Base-by-base conservation (phyloP, 2,329 filamentous ascomycete genomes). In the Parastagonospora avenae region DNA sequence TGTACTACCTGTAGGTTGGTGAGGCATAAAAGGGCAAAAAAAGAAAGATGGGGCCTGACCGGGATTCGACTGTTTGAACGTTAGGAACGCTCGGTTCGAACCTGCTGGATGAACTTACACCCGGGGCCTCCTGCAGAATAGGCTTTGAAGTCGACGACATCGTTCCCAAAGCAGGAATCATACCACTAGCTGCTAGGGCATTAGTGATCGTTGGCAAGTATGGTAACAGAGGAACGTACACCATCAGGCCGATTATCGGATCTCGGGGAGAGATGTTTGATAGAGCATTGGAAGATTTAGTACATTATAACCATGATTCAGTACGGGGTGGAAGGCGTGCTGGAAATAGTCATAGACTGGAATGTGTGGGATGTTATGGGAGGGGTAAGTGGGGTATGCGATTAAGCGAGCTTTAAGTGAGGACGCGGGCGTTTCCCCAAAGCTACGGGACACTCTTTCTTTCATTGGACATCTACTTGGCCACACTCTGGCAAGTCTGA, bases 101-200 rank as follows among this genome's bases (percentile, higher is more conserved):
- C 36, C 58, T 43, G 29, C 24, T 54, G 58, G 47, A 30, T 60
- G 58, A 14, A 48, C 58, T 59, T 60, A 60, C 58, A 66, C 62
- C 59, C 63, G 64, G 63, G 63, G 57, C 63, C 64, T 65, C 62
- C 56, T 62, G 62, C 62, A 64, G 56, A 60, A 52, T 56, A 57
- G 51, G 46, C 44, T 35, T 24, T 48, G 10, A 30, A n/a, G 31
- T 29, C 24, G 37, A 35, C 37, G 29, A 37, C n/a, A 19, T 10
- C 8, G 10, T 8, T 27, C 46, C 46, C 60, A 62, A 64, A 64
- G 62, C 62, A 62, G 58, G 62, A 61, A 64, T 64, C 62, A 59
- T 64, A 63, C 62, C 59, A 63, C 62, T 64, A 64, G 62, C n/a
- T n/a, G n/a, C n/a, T n/a, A n/a, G n/a, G n/a, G n/a, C n/a, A n/a